A percentile compares a stretch with the other conserved stretches of the same genome.
These are phyloP conservation scores for Yamadazyma takamatsuzukensis DNA, from an alignment of 805 yeast genomes.

Conservation along the genomic window DNA sequence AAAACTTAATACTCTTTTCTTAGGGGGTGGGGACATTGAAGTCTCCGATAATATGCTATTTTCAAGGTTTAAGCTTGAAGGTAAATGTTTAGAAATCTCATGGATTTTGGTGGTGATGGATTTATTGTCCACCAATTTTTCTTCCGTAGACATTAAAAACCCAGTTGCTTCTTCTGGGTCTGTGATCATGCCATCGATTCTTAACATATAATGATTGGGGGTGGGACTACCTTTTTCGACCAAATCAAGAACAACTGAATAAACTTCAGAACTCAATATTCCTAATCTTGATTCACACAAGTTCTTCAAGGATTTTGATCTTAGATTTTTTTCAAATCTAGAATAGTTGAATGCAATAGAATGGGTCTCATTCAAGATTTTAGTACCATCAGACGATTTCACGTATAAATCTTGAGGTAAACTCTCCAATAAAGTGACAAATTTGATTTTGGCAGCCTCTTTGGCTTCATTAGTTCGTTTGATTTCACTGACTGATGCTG, in stretches of 20 bases:
- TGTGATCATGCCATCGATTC: slow-evolving; percentile 47
- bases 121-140: slow-evolving; percentile 29
- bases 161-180: slow-evolving; percentile 42
- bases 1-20: slow-evolving; percentile 15
- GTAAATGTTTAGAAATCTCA: slow-evolving; percentile 33
- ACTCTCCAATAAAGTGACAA: slow-evolving; percentile 30
- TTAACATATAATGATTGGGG: slow-evolving; percentile 34
- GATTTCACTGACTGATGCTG: slow-evolving; percentile 34
- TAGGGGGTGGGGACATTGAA: slow-evolving; percentile 27
- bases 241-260: slow-evolving; percentile 50
- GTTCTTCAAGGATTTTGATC: slow-evolving; percentile 60
- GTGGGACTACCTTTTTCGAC: slow-evolving; percentile 57
- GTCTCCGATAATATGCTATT: slow-evolving; percentile 43
- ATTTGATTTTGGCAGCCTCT: slow-evolving; percentile 42
- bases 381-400: slow-evolving; percentile 27
- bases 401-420: slow-evolving; percentile 21
- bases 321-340: slow-evolving; percentile 62
- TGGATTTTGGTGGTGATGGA: slow-evolving; percentile 33
- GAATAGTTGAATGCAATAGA: slow-evolving; percentile 61
- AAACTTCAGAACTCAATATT: slow-evolving; percentile 59
- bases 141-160: slow-evolving; percentile 27
- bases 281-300: slow-evolving; percentile 72
- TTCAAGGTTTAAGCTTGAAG: slow-evolving; percentile 40
- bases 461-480: slow-evolving; percentile 57
- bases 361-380: slow-evolving; percentile 45